Evolutionary conservation across 805 yeast genomes (phyloP).

Genomic region (Wickerhamomyces strasburgensis): DNA sequence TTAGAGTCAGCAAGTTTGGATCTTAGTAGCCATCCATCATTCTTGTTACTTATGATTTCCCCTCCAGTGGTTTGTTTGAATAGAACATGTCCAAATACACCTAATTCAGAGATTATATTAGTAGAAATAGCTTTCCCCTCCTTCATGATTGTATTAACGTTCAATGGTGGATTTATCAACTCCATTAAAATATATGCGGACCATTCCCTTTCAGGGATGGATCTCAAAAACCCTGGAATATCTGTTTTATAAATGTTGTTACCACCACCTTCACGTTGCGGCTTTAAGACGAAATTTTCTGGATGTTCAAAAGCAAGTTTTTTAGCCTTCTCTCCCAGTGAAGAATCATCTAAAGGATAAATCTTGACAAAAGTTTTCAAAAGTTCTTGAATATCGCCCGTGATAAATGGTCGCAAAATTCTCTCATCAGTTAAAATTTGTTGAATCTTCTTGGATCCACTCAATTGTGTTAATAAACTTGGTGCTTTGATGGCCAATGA

Average conservation of each 20-base stretch:
- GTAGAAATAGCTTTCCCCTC: conserved; percentile 60
- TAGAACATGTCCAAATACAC: conserved; percentile 79
- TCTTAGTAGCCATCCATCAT: conserved; percentile 82
- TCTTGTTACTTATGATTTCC: conserved; percentile 53
- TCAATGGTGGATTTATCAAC: conserved; percentile 71
- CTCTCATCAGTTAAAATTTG: conserved; percentile 67
- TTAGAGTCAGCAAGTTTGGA: conserved; percentile 82
- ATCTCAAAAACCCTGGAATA: conserved; percentile 67
- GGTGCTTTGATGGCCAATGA: conserved; percentile 89
- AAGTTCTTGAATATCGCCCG: conserved; percentile 23
- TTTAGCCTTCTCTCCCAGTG: conserved; percentile 57
- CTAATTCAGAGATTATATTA: conserved; percentile 83
- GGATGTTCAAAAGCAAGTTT: conserved; percentile 65
- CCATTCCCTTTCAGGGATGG: conserved; percentile 69
- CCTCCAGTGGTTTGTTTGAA: conserved; percentile 59
- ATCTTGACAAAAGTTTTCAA: conserved; percentile 73
- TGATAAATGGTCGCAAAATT: conserved; percentile 43
- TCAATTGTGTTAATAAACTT: conserved; percentile 76
- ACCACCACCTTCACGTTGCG: conserved; percentile 99
- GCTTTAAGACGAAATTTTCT: conserved; percentile 77
- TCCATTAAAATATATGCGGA: conserved; percentile 92
- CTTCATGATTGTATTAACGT: conserved; percentile 65
- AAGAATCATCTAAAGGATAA: conserved; percentile 75
- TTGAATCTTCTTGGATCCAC: conserved; percentile 93
- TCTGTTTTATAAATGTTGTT: conserved; percentile 85